These are phyloP conservation scores for Cynara cardunculus DNA, from an alignment of 129 eudicot species.

Conservation along the genomic window DNA sequence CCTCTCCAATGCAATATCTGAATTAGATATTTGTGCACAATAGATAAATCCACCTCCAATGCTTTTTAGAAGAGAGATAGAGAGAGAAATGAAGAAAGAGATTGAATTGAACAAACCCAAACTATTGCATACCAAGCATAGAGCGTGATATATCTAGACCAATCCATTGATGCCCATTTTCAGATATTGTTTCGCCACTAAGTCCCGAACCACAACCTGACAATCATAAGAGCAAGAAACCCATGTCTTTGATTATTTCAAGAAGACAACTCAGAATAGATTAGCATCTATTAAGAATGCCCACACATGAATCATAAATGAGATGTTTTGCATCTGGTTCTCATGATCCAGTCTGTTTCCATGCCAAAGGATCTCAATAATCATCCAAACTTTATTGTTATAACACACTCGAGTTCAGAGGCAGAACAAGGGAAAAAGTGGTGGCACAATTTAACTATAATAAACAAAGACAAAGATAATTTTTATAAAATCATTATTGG, in stretches of 20 bases:
- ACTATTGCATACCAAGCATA: slow-evolving; percentile 64
- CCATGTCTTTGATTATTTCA: not conserved
- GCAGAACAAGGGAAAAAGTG: too few species aligned
- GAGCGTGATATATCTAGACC: slow-evolving; percentile 89
- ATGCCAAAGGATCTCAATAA: not conserved
- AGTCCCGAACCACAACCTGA: slow-evolving; percentile 98
- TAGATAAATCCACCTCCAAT: not conserved
- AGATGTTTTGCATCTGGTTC: not conserved
- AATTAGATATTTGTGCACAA: not conserved
- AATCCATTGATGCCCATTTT: slow-evolving; percentile 92
- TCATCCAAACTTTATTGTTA: not conserved
- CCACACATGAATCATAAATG: not conserved
- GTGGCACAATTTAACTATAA: too few species aligned
- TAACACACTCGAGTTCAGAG: not conserved
- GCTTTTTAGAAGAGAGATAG: not conserved
- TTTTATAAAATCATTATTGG: too few species aligned
- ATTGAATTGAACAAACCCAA: not conserved
- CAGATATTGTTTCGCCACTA: slow-evolving; percentile 92
- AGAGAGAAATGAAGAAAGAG: not conserved
- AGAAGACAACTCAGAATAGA: not conserved
- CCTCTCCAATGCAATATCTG: slow-evolving; percentile 89
- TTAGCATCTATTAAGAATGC: not conserved
- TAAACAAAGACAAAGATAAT: too few species aligned
- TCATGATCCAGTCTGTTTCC: too few species aligned
- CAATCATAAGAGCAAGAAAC: slow-evolving; percentile 10